Evolutionary conservation across 2,329 filamentous ascomycete species (phyloP), one percentile per base, ranked within the genome.

Genomic region (Colletotrichum simmondsii): DNA sequence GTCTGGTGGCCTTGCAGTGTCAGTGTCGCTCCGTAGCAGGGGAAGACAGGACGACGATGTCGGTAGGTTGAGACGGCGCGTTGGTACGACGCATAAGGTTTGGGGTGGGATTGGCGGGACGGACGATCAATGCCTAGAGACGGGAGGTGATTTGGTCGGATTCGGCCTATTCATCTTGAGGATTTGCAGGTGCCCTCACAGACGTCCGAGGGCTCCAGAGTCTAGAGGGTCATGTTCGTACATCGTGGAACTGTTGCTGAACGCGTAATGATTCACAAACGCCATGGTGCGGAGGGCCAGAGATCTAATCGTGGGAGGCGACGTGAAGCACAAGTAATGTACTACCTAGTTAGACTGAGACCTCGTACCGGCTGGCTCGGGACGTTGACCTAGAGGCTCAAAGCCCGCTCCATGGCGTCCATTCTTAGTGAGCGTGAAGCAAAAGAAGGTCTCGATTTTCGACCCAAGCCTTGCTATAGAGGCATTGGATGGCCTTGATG

Each of bases 61-160:
- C 16, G 19, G 30, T 30, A 28, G 49, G 32, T 24, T 16, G 56
- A 54, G 37, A 58, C 56, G 68, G 22, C 62, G 53, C 56, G 61
- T 14, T 59, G 49, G 49, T 30, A 61, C 56, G 57, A 56, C 53
- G 32, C 52, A 62, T 49, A 58, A 64, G 70, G 65, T 69, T 64
- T 54, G 37, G 46, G 46, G 54, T 64, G 30, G 65, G 42, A 70
- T 72, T 69, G 16, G 54, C 65, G 65, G 54, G 46, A 72, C 42
- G 32, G 66, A 54, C 66, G 65, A 72, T 64, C 70, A 67, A 68
- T 71, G 65, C 65, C 58, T 58, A 32, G 30, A 62, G 65, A 62
- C 65, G 52, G 37, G 57, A 53, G 35, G 46, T 62, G 49, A 61
- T 32, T 28, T 52, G 49, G 37, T 57, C 68, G 64, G 57, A 71